These are phyloP conservation scores for Pholiota microspora DNA, from an alignment of 768 basidiomycete species.

Conservation along the genomic window DNA sequence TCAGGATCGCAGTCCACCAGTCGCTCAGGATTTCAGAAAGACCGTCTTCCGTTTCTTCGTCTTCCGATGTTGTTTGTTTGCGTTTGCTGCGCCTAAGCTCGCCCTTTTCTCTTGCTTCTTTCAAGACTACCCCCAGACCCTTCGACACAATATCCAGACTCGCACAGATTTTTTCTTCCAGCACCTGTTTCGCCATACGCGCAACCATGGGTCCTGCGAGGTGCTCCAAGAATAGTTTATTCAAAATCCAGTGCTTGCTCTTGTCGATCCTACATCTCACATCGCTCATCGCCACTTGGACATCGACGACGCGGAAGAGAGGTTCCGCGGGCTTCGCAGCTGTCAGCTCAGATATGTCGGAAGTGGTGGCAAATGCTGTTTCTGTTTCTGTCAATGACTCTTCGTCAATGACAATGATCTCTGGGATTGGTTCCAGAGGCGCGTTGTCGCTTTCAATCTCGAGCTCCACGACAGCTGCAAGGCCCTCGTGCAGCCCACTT, in stretches of 20 bases:
- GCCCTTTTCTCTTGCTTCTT: conserved; percentile 20
- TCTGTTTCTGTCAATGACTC: conserved; percentile 8
- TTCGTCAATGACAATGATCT: neutral
- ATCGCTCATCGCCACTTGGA: conserved; percentile 26
- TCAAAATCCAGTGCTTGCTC: conserved; percentile 39
- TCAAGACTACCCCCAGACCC: conserved; percentile 23
- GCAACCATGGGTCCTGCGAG: conserved; percentile 31
- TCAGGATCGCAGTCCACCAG: conserved; percentile 27
- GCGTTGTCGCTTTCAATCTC: conserved; percentile 23
- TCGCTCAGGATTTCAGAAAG: conserved; percentile 20
- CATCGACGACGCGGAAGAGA: conserved; percentile 30
- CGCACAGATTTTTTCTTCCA: conserved; percentile 27
- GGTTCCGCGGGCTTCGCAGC: conserved; percentile 14
- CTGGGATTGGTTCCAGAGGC: neutral
- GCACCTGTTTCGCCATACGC: conserved; percentile 20
- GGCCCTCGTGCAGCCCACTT: conserved; percentile 20
- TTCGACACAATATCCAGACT: conserved; percentile 25
- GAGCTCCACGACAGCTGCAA: conserved; percentile 29
- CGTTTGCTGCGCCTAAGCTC: neutral
- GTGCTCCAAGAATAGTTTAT: conserved; percentile 34
- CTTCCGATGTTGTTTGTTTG: too few species aligned
- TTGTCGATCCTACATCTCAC: conserved; percentile 29
- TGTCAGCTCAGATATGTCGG: conserved; percentile 1
- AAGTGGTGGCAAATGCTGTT: conserved; percentile 14
- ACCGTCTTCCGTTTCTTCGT: conserved; percentile 9